phyloP scores from a whole-genome alignment of 495 filamentous ascomycete genomes.

The Trichoderma orchidacearum region DNA sequence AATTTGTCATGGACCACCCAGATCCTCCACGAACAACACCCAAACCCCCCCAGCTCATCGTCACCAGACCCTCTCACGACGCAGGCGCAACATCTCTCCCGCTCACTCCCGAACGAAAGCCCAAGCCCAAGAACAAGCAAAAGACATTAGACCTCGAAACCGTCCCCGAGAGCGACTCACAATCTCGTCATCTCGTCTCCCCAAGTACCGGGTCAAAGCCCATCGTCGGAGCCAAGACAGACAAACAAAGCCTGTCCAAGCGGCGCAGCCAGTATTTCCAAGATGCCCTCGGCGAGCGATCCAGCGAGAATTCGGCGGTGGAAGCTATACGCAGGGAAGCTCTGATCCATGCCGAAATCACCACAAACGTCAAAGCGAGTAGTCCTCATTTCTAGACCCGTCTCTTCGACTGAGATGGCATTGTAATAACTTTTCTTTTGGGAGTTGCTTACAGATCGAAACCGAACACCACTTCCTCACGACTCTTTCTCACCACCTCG shows the following conservation, averaged over 20 bases:
- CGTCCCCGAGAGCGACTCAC: background rate
- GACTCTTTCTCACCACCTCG: conserved; percentile 53
- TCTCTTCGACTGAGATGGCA: no score
- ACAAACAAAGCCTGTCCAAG: conserved; percentile 12
- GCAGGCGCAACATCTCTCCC: background rate
- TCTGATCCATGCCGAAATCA: conserved; percentile 64
- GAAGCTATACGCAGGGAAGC: conserved; percentile 28
- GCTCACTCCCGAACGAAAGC: background rate
- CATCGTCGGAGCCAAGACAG: conserved; percentile 8
- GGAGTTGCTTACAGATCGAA: conserved; percentile 41
- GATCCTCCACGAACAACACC: background rate
- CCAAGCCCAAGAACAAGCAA: background rate
- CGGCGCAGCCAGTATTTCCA: conserved; percentile 31
- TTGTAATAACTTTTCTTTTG: no score
- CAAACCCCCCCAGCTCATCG: background rate
- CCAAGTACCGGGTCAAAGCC: background rate
- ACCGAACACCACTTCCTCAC: conserved; percentile 59
- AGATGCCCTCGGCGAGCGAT: conserved; percentile 22
- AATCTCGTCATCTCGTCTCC: background rate
- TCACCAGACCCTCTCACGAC: background rate
- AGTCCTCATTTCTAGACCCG: no score
- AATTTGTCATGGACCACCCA: background rate
- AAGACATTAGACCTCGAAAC: background rate
- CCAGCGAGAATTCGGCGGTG: background rate
- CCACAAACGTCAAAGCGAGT: conserved; percentile 71